Percentiles rank a stretch among this genome's conserved stretches.
Evolutionary conservation across 2,329 filamentous ascomycete genomes (phyloP).

Genomic region (Alternaria burnsii): DNA sequence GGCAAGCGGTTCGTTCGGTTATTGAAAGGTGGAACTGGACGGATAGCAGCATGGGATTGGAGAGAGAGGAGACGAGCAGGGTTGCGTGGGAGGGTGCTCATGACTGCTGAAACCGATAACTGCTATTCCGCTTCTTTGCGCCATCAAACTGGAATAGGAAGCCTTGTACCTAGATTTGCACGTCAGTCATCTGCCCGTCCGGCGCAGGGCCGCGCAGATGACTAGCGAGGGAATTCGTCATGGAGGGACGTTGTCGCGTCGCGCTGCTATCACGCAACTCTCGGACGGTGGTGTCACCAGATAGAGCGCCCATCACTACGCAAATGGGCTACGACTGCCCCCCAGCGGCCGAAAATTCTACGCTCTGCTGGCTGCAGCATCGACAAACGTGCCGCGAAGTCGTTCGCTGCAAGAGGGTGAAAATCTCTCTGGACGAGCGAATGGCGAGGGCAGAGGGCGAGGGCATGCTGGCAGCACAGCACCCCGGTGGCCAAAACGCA

Average conservation of each 20-base stretch:
- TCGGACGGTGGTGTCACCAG: slow-evolving; percentile 27
- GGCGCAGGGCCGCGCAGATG: slow-evolving; percentile 47
- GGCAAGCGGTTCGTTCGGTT: slow-evolving; percentile 19
- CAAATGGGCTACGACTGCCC: slow-evolving; percentile 6
- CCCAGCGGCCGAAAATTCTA: slow-evolving; percentile 18
- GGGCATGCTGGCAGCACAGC: slow-evolving; percentile 25
- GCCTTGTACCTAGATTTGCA: slow-evolving; percentile 42
- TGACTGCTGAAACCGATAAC: slow-evolving; percentile 45
- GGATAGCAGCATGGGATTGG: slow-evolving; percentile 9
- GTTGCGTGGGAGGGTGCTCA: slow-evolving; percentile 18
- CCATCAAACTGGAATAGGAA: slow-evolving; percentile 32
- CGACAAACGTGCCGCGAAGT: slow-evolving; percentile 9
- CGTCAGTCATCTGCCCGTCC: slow-evolving; percentile 43
- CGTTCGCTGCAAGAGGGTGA: not conserved
- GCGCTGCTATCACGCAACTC: slow-evolving; percentile 19
- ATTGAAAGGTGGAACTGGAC: slow-evolving; percentile 1
- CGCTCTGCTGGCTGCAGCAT: slow-evolving; percentile 7
- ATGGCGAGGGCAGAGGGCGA: slow-evolving; percentile 13
- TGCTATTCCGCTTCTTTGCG: slow-evolving; percentile 23
- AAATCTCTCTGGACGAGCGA: slow-evolving; percentile 20
- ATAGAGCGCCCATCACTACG: not conserved
- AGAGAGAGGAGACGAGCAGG: slow-evolving; percentile 5
- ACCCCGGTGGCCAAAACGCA: slow-evolving; percentile 25
- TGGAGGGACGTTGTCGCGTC: slow-evolving; percentile 27
- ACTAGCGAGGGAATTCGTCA: slow-evolving; percentile 41